Evolutionary conservation across 441 rosid species (phyloP).

Genomic region (Mallotus repandus): DNA sequence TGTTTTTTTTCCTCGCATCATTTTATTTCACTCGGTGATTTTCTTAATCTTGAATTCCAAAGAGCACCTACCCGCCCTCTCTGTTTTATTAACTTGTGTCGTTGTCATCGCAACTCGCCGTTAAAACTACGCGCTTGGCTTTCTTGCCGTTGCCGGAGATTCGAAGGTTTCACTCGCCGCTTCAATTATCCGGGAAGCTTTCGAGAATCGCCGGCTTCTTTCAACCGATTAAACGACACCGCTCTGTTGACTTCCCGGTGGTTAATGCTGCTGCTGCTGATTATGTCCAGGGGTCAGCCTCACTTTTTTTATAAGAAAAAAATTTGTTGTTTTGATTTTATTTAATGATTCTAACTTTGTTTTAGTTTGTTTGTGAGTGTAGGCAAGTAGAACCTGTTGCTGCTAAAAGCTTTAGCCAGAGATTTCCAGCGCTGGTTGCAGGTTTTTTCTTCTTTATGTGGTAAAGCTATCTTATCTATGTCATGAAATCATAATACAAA

Average conservation of each 20-base stretch:
- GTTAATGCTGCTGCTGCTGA: constrained; percentile 47
- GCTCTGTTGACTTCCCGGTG: constrained; percentile 24
- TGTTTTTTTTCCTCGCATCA: too few species aligned
- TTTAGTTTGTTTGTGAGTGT: constrained; percentile 9
- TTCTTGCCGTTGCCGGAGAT: constrained; percentile 31
- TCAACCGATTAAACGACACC: constrained; percentile 24
- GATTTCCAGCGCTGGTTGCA: constrained; percentile 54
- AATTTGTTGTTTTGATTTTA: not conserved
- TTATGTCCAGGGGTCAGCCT: constrained; percentile 40
- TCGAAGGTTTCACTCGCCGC: constrained; percentile 2
- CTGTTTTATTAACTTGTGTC: too few species aligned
- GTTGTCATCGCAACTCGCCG: not conserved
- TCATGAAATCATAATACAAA: not conserved
- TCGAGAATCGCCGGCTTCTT: constrained; percentile 20
- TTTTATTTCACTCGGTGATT: too few species aligned
- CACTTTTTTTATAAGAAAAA: not conserved
- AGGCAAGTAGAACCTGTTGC: constrained; percentile 44
- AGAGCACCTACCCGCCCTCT: too few species aligned
- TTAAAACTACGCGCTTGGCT: constrained; percentile 19
- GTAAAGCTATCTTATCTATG: constrained; percentile 30
- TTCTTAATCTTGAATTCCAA: too few species aligned
- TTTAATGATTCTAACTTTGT: not conserved
- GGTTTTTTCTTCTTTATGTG: constrained; percentile 70
- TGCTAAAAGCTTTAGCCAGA: constrained; percentile 47
- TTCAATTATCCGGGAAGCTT: constrained; percentile 19